Conservation (phyloP, 139 green algal genomes). For the Chlorella vulgaris region DNA sequence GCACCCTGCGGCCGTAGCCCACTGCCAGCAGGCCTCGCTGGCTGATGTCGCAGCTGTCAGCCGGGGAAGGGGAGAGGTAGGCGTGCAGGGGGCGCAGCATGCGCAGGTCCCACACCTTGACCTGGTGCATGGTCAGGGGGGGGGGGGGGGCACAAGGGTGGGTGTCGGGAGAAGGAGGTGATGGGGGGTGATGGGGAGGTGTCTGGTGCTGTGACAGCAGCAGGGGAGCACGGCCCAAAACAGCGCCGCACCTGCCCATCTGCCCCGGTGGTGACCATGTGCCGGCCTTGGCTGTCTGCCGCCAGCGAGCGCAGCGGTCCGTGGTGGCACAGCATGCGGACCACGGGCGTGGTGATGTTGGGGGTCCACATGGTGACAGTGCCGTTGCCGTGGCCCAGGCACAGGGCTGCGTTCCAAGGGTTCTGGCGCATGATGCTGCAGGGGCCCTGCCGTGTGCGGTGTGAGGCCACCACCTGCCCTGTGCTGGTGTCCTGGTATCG, state of each 20-base stretch:
- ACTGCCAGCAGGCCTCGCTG: slow-evolving; percentile 92
- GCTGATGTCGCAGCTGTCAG: slow-evolving; percentile 82
- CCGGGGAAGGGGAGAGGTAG: slow-evolving; percentile 84
- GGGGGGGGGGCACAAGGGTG: neutral
- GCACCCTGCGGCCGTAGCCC: slow-evolving; percentile 71
- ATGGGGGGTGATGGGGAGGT: neutral
- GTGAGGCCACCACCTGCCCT: slow-evolving; percentile 85
- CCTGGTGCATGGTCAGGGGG: slow-evolving; percentile 29
- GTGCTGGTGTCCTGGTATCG: slow-evolving; percentile 95
- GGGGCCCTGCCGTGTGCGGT: slow-evolving; percentile 83
- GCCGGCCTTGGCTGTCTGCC: slow-evolving; percentile 73
- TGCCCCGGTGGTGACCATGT: slow-evolving; percentile 88
- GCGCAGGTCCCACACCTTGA: slow-evolving; percentile 93
- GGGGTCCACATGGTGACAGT: slow-evolving; percentile 96
- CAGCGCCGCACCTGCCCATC: slow-evolving; percentile 86
- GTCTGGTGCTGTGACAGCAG: neutral
- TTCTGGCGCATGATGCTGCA: slow-evolving; percentile 86
- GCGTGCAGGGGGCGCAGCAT: slow-evolving; percentile 85
- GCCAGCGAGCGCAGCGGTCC: slow-evolving; percentile 77
- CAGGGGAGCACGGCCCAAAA: neutral
- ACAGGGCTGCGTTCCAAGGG: slow-evolving; percentile 87
- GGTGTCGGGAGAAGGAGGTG: neutral
- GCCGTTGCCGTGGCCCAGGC: slow-evolving; percentile 88
- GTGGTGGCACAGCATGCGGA: slow-evolving; percentile 94
- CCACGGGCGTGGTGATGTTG: slow-evolving; percentile 85